Evolutionary conservation across 306 rosid species (phyloP), one percentile per base, ranked within the genome.

Genomic region (Canavalia ensiformis): DNA sequence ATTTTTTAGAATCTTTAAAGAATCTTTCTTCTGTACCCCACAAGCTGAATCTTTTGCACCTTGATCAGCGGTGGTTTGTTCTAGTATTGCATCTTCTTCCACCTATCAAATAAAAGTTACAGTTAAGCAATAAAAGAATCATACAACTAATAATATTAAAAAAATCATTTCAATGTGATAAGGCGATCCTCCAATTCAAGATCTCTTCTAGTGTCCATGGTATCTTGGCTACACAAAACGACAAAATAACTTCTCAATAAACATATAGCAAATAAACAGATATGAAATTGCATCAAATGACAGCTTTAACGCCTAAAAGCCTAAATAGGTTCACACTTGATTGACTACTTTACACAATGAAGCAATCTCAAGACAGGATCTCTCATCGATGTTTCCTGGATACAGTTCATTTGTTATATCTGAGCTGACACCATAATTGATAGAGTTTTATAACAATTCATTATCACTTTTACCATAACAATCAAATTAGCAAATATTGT

Each of bases 41-140:
- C 77, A 78, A 59, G 75, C 52, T 3, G 87, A 50, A 78, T 85
- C 90, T 34, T 79, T 72, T 28, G 47, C 63, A 47, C 58, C 83
- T 80, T 79, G 76, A 77, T 74, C 81, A 39, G 78, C 68, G 10
- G 68, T 30, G 44, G 78, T 82, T 78, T 72, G 83, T 63, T 79
- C 86, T 41, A 67, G 57, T 55, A 28, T 6, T 2, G 67, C 13
- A 54, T 80, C 70, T 57, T 75, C 88, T 78, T 83, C 90, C 87
- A 76, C 94, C 99, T 95, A 81, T 52, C 68, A 66, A 77, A 84
- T 35, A 35, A 42, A 63, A 76, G 25, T 44, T n/a, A 46, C 8
- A 83, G 58, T 18, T 56, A 54, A 82, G 51, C 59, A 69, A 47
- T 68, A 46, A 13, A 87, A 60, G 34, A 81, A 87, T 37, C 8